Conservation (phyloP, 331 rosid genomes). For the Saraca asoca region DNA sequence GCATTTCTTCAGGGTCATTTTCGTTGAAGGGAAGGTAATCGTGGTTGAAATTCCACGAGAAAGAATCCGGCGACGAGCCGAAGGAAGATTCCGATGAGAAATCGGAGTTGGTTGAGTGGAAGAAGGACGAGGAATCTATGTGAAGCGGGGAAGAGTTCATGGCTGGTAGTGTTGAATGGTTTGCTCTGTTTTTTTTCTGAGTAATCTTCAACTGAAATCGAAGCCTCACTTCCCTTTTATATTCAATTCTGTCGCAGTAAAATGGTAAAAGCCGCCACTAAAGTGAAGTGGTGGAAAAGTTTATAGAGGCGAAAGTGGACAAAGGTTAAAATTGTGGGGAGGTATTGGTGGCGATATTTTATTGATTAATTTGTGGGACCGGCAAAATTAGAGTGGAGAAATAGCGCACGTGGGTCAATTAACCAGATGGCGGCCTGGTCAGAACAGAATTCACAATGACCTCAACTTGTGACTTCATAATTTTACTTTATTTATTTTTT, state of each 20-base stretch:
- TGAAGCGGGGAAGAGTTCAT: neutral
- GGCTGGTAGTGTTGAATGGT: neutral
- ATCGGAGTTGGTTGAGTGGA: constrained; percentile 43
- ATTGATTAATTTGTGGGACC: neutral
- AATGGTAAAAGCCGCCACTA: neutral
- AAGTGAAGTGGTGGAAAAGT: neutral
- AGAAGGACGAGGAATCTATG: constrained; percentile 41
- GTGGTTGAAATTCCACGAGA: constrained; percentile 37
- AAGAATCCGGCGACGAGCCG: constrained; percentile 48
- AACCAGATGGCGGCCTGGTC: constrained; percentile 48
- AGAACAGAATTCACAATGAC: constrained; percentile 7
- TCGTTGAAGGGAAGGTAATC: constrained; percentile 59
- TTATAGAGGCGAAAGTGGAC: neutral
- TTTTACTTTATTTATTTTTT: neutral
- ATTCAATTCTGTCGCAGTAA: neutral
- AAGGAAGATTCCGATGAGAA: constrained; percentile 54
- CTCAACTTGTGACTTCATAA: constrained; percentile 4
- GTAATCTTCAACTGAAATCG: neutral
- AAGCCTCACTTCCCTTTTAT: neutral
- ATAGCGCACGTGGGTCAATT: constrained; percentile 56
- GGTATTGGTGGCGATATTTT: neutral
- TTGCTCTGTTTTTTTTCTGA: neutral
- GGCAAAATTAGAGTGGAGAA: neutral
- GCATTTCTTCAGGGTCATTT: constrained; percentile 67
- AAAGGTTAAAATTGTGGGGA: neutral